Conservation (phyloP, 495 filamentous ascomycete genomes). For the Chaetomidium leptoderma region DNA sequence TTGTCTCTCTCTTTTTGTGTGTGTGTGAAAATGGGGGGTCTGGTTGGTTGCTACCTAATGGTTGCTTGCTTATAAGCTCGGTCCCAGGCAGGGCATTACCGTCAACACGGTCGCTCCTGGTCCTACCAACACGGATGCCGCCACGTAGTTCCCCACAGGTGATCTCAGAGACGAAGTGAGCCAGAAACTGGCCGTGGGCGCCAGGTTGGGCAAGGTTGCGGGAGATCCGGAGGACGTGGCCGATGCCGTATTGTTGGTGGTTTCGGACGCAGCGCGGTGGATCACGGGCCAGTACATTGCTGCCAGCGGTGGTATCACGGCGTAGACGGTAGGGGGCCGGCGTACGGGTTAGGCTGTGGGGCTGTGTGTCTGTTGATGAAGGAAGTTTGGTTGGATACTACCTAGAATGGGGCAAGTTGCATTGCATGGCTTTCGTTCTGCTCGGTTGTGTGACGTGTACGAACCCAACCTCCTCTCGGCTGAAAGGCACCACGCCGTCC, state of each 20-base stretch:
- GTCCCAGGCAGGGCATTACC: not conserved
- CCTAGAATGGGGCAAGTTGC: too few relatives aligned
- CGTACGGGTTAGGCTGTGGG: too few relatives aligned
- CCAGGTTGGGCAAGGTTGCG: not conserved
- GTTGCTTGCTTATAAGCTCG: too few relatives aligned
- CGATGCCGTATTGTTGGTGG: conserved; percentile 4
- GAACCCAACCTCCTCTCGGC: too few relatives aligned
- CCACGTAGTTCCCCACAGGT: not conserved
- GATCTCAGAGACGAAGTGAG: not conserved
- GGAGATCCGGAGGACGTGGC: not conserved
- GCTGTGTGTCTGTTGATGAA: not conserved
- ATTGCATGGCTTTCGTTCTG: too few relatives aligned
- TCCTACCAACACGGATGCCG: not conserved
- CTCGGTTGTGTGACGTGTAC: too few relatives aligned
- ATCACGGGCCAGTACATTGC: conserved; percentile 7
- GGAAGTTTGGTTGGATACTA: too few relatives aligned
- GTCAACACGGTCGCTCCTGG: conserved; percentile 4
- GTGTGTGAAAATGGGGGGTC: too few relatives aligned
- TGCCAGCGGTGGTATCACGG: not conserved
- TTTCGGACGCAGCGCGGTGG: conserved; percentile 2
- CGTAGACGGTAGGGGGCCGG: too few relatives aligned
- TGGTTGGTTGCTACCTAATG: too few relatives aligned
- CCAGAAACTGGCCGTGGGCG: not conserved
- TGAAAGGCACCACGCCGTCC: too few relatives aligned
- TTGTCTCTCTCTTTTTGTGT: too few relatives aligned